Percentiles rank a stretch among this genome's conserved stretches.
phyloP scores from a whole-genome alignment of 495 filamentous ascomycete genomes.

The Trichoderma parareesei region DNA sequence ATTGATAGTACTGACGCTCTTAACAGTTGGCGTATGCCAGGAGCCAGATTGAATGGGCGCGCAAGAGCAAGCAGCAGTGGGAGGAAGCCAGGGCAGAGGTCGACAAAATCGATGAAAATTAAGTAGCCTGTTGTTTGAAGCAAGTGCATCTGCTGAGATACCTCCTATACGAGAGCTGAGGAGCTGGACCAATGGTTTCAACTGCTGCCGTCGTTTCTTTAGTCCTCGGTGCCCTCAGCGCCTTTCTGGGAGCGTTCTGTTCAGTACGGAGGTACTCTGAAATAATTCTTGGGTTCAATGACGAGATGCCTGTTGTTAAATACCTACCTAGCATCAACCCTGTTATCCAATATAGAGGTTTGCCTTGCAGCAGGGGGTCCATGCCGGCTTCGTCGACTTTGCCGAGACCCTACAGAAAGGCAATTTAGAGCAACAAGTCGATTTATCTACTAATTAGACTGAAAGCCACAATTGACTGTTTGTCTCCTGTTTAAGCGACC shows the following conservation, averaged over 20 bases:
- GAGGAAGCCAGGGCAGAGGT: conserved; percentile 91
- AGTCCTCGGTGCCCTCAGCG: not conserved
- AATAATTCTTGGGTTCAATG: not conserved
- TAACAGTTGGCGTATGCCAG: conserved; percentile 80
- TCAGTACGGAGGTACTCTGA: not conserved
- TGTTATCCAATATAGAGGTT: not conserved
- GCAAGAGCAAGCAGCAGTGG: conserved; percentile 92
- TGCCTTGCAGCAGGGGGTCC: not conserved
- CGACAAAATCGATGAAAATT: conserved; percentile 65
- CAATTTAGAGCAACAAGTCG: too few species aligned
- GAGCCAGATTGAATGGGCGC: conserved; percentile 97
- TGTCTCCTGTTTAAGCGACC: too few species aligned
- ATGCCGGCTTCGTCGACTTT: not conserved
- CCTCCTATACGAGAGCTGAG: not conserved
- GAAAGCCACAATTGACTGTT: too few species aligned
- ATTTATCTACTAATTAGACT: too few species aligned
- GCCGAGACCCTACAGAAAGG: not conserved
- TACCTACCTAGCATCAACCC: not conserved
- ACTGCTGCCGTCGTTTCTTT: not conserved
- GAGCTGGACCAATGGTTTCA: not conserved
- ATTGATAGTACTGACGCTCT: conserved; percentile 20
- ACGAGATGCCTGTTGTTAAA: not conserved
- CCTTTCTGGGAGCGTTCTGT: not conserved
- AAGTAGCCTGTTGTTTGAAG: not conserved
- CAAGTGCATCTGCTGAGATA: too few species aligned